Conservation (phyloP, 2,329 filamentous ascomycete species). For the Aspergillus quadrilineatus region DNA sequence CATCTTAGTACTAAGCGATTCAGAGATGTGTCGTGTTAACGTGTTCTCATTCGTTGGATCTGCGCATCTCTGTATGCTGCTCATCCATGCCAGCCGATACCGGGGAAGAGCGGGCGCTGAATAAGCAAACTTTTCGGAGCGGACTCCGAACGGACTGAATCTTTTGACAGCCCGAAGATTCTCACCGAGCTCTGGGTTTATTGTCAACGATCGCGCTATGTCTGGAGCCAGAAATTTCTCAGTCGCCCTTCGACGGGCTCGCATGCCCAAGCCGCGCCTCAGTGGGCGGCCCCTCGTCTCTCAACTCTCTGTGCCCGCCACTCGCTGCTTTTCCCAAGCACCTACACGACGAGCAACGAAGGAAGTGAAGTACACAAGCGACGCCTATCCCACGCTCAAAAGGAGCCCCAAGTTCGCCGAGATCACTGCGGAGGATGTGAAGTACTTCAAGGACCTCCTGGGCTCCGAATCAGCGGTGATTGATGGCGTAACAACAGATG, state of each 20-base stretch:
- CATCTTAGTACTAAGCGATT: not conserved
- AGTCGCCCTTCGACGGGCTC: slow-evolving; percentile 33
- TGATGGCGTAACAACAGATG: slow-evolving; percentile 75
- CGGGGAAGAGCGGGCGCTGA: not conserved
- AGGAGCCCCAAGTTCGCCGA: slow-evolving; percentile 69
- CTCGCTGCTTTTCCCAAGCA: slow-evolving; percentile 34
- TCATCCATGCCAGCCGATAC: not conserved
- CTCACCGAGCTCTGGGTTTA: not conserved
- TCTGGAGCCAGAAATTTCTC: slow-evolving; percentile 33
- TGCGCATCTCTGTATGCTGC: not conserved
- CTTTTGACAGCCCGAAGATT: not conserved
- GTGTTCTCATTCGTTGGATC: not conserved
- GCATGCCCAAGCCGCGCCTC: slow-evolving; percentile 30
- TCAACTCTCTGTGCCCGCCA: slow-evolving; percentile 19
- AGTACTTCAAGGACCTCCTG: slow-evolving; percentile 77
- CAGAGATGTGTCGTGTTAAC: not conserved
- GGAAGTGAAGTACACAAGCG: slow-evolving; percentile 72
- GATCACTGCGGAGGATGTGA: slow-evolving; percentile 75
- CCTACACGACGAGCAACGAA: slow-evolving; percentile 29
- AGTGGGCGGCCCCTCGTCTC: slow-evolving; percentile 24
- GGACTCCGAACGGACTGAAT: not conserved
- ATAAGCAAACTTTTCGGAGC: not conserved
- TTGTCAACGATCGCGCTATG: slow-evolving; percentile 22
- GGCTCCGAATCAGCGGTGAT: slow-evolving; percentile 76
- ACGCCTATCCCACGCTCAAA: slow-evolving; percentile 76